A percentile compares a stretch with the other conserved stretches of the same genome.
These are phyloP conservation scores for Paramarasmius palmivorus DNA, from an alignment of 1,284 basidiomycete genomes.

Conservation along the genomic window DNA sequence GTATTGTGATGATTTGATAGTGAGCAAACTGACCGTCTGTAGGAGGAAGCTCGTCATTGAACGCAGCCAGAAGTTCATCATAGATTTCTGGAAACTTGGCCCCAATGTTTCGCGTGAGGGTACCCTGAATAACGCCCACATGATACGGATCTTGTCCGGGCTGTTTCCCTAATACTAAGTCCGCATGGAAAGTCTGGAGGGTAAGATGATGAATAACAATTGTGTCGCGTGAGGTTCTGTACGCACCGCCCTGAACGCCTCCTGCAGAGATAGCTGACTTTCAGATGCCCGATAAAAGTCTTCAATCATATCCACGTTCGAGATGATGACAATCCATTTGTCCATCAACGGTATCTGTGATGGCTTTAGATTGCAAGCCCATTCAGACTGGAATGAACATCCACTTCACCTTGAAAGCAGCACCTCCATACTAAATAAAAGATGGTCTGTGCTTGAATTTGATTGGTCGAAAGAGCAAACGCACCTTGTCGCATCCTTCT, in stretches of 20 bases:
- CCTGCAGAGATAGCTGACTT: neutral
- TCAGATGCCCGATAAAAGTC: neutral
- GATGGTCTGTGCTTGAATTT: too few relatives aligned
- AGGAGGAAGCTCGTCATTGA: neutral
- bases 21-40: neutral
- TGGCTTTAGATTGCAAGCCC: too few relatives aligned
- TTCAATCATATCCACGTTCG: slow-evolving; percentile 1
- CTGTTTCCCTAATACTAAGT: neutral
- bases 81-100: neutral
- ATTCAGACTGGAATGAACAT: too few relatives aligned
- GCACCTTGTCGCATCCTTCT: neutral
- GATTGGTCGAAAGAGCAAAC: too few relatives aligned
- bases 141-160: neutral
- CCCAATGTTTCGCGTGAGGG: slow-evolving; percentile 1
- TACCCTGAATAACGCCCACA: neutral
- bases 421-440: neutral
- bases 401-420: neutral
- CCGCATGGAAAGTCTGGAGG: neutral
- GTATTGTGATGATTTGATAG: too few relatives aligned
- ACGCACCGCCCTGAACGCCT: slow-evolving; percentile 1
- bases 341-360: neutral
- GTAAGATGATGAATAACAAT: too few relatives aligned
- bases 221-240: neutral
- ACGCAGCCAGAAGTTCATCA: neutral
- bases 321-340: slow-evolving; percentile 1